phyloP scores from a whole-genome alignment of 2,329 filamentous ascomycete species.

The Penicillium janthinellum region DNA sequence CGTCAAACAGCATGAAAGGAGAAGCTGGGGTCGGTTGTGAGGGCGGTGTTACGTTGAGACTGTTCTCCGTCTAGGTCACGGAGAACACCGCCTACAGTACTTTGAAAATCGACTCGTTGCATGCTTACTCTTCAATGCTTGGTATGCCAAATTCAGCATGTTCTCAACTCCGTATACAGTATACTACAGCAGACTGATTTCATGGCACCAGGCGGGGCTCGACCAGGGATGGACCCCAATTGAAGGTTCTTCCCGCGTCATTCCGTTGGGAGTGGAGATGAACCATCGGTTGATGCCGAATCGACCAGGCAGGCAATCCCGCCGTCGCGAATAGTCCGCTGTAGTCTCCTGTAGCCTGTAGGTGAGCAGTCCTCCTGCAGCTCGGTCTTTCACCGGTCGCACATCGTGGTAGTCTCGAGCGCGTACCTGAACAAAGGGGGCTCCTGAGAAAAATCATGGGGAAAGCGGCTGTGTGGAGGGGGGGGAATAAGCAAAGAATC shows the following conservation, averaged over 20 bases:
- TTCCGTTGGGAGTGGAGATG: constrained; percentile 10
- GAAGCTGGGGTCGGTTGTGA: not conserved
- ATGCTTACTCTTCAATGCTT: not conserved
- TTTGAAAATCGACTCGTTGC: not conserved
- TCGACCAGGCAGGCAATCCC: not conserved
- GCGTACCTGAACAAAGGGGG: constrained; percentile 1
- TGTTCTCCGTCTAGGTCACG: not conserved
- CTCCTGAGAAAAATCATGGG: not conserved
- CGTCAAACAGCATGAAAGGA: constrained; percentile 2
- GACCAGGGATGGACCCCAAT: constrained; percentile 6
- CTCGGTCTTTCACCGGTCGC: not conserved
- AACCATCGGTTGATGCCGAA: constrained; percentile 17
- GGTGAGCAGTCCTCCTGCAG: not conserved
- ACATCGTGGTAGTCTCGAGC: not conserved
- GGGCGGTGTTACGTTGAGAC: not conserved
- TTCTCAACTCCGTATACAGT: not conserved
- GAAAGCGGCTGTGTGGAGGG: not conserved
- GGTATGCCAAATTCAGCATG: not conserved
- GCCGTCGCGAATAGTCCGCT: not conserved
- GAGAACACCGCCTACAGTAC: not conserved
- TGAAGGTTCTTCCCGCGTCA: constrained; percentile 22
- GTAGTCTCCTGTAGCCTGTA: not conserved
- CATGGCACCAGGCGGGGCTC: not conserved
- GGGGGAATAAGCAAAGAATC: not conserved
- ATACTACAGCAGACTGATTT: not conserved